Evolutionary conservation across 2,329 filamentous ascomycete species (phyloP).

Genomic region (Remersonia thermophila): DNA sequence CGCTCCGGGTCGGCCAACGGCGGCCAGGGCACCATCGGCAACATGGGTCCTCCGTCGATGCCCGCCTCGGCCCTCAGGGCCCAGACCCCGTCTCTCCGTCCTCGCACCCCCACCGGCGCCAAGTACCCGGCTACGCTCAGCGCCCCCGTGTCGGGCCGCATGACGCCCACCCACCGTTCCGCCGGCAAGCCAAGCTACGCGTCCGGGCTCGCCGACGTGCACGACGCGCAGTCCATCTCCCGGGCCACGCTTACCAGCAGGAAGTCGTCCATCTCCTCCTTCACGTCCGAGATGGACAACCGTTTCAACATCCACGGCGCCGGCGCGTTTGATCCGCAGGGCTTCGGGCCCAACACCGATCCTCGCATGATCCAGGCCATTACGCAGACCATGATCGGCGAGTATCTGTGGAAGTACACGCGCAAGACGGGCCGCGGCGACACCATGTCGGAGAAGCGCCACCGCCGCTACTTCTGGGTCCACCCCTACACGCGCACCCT

Average conservation of each 20-base stretch:
- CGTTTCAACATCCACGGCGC: constrained; percentile 68
- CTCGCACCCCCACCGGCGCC: constrained; percentile 47
- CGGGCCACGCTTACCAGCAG: constrained; percentile 35
- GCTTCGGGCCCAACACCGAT: constrained; percentile 64
- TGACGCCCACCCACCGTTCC: constrained; percentile 45
- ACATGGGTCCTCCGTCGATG: constrained; percentile 75
- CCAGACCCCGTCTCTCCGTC: constrained; percentile 32
- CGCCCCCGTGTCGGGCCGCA: constrained; percentile 36
- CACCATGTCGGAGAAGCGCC: constrained; percentile 78
- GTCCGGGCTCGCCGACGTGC: constrained; percentile 34
- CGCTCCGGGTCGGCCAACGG: constrained; percentile 43
- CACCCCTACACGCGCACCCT: constrained; percentile 93
- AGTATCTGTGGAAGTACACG: constrained; percentile 98
- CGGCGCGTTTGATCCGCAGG: constrained; percentile 39
- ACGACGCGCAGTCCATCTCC: constrained; percentile 39
- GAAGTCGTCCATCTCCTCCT: constrained; percentile 85
- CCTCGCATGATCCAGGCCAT: constrained; percentile 98
- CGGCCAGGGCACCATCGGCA: constrained; percentile 18
- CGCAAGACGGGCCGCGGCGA: constrained; percentile 82
- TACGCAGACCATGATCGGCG: constrained; percentile 98
- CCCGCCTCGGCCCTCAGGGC: constrained; percentile 58
- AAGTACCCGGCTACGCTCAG: constrained; percentile 32
- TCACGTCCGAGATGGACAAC: constrained; percentile 84
- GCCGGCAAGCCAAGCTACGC: constrained; percentile 31
- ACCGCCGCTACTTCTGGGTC: constrained; percentile 97